Evolutionary conservation across 371 early-diverging fungal species (phyloP), one percentile per base, ranked within the genome.

Genomic region (Mortierella sp.): DNA sequence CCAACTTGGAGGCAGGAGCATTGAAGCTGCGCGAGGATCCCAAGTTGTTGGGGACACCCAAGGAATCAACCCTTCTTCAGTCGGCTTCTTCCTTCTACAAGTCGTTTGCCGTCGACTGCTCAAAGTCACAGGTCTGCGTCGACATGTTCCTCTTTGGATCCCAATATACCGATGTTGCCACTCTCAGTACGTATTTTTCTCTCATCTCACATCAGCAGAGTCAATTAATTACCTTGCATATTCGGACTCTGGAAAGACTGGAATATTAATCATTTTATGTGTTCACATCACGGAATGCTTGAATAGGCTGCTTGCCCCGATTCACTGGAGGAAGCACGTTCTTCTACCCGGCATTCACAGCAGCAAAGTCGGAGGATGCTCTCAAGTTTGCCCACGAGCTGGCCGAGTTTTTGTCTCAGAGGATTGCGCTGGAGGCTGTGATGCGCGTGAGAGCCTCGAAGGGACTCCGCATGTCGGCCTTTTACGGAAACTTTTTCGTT

Each of bases 401-500:
- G 66, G 84, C 90, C 2, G 93, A 95, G 68, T 93, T 95, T 82
- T 86, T 99, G 61, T 90, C 93, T 7, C 91, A 95, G 37, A 92
- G 95, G 52, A 90, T 97, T 77, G 98, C 96, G 26, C 86, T 97
- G 52, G 99, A 99, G 76, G 99, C 98, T 10, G 98, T 99, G 29
- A 92, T 99, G 84, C 93, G 99, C 52, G 94, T 99, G 31, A 92
- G 99, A 70, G 96, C 97, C 13, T 96, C 96, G 16, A 95, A 95
- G 74, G 97, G 88, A n/a, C 65, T 97, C 66, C 91, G 92, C 55
- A 94, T 95, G 93, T 93, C 92, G 29, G 91, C 96, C 19, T 98
- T 95, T 89, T 96, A 97, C 76, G 99, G 99, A 41, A 97, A 98
- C 92, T 98, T 97, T 86, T 98, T 98, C 85, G 90, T 97, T 31